These are phyloP conservation scores for Claviceps sp. DNA, from an alignment of 2,329 filamentous ascomycete species.

Conservation along the genomic window DNA sequence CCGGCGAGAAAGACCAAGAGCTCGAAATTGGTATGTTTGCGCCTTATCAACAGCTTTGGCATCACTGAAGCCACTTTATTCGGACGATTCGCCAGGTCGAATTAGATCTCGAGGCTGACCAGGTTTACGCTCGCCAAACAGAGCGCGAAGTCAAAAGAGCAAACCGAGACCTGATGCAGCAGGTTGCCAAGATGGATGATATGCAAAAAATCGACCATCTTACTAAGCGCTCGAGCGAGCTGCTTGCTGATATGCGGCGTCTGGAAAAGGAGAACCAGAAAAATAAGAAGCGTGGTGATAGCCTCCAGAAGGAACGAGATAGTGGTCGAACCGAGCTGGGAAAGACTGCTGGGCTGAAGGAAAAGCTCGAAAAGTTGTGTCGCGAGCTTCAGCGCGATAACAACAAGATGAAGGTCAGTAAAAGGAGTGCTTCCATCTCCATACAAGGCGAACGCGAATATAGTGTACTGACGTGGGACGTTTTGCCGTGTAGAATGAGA, in stretches of 20 bases:
- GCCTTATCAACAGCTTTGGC: not conserved
- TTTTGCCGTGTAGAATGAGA: conserved; percentile 54
- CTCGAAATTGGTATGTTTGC: conserved; percentile 67
- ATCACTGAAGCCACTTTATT: not conserved
- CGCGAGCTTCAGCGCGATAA: conserved; percentile 92
- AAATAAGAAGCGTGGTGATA: conserved; percentile 89
- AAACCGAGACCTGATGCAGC: conserved; percentile 75
- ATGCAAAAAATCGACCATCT: conserved; percentile 84
- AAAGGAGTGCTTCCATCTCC: conserved; percentile 1
- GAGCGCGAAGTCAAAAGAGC: conserved; percentile 91
- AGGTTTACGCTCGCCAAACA: conserved; percentile 21
- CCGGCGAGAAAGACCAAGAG: conserved; percentile 89
- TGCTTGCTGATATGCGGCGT: conserved; percentile 89
- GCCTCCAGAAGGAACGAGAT: conserved; percentile 93
- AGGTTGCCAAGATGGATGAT: conserved; percentile 83
- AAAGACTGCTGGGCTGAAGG: conserved; percentile 82
- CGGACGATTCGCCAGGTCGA: not conserved
- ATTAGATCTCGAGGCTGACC: not conserved
- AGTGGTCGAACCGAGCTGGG: conserved; percentile 74
- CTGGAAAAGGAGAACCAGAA: conserved; percentile 88
- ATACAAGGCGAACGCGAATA: not conserved
- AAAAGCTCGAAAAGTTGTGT: conserved; percentile 93
- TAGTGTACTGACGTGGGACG: conserved; percentile 12
- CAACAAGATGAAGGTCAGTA: conserved; percentile 81
- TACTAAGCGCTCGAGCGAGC: conserved; percentile 80